Conservation (phyloP, 169 alveolate genomes). For the Toxoplasma gondii region DNA sequence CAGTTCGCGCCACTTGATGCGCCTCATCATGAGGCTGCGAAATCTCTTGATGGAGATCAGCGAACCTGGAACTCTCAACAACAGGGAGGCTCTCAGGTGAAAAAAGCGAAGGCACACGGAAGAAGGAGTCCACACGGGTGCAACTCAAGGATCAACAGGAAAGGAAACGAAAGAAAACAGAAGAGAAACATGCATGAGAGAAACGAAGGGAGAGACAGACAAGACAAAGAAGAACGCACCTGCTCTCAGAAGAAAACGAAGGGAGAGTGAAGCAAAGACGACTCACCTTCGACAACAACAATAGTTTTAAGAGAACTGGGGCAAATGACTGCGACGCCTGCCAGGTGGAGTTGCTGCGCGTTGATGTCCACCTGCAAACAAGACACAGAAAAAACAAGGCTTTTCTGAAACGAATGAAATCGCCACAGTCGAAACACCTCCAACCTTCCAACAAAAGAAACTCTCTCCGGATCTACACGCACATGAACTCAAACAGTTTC, state of each 20-base stretch:
- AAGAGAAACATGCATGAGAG: neutral
- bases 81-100: neutral
- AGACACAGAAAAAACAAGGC: neutral
- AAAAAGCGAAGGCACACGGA: neutral
- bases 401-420: neutral
- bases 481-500: neutral
- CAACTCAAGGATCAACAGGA: neutral
- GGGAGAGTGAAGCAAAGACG: neutral
- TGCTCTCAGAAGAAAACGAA: neutral
- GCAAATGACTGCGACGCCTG: conserved; percentile 87
- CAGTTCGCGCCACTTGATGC: conserved; percentile 80
- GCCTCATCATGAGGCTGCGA: conserved; percentile 76
- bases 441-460: neutral
- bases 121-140: neutral
- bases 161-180: neutral
- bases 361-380: conserved; percentile 79
- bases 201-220: neutral
- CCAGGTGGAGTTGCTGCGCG: conserved; percentile 90
- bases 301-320: conserved; percentile 62
- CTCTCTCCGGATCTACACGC: neutral
- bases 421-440: neutral
- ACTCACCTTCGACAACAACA: conserved; percentile 32
- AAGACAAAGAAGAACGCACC: neutral
- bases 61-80: conserved; percentile 65
- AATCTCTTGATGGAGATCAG: conserved; percentile 77